phyloP scores from a whole-genome alignment of 78 protist species.

The Mastigamoeba balamuthi region DNA sequence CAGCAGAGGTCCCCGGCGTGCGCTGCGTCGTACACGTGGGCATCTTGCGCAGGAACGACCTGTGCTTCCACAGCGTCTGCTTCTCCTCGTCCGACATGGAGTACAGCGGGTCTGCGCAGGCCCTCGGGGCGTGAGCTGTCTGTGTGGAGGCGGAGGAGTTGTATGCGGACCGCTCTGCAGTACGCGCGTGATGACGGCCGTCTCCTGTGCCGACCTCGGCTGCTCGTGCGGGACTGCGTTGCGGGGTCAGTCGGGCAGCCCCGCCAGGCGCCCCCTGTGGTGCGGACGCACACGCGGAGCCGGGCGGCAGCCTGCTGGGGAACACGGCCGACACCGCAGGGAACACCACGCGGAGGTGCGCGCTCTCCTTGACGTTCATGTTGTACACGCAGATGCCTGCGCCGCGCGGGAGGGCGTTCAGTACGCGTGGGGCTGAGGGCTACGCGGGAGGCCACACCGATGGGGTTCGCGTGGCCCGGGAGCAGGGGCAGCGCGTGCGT shows the following conservation, averaged over 20 bases:
- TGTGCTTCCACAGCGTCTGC: neutral
- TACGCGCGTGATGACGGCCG: neutral
- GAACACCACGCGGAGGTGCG: neutral
- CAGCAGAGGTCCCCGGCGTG: no score
- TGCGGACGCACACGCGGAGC: neutral
- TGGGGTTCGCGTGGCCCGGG: neutral
- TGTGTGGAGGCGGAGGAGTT: neutral
- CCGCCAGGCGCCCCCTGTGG: neutral
- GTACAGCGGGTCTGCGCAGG: neutral
- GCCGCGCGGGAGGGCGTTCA: no score
- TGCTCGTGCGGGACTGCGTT: neutral
- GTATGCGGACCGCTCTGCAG: neutral
- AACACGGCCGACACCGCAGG: neutral
- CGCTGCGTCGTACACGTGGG: neutral
- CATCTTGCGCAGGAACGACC: neutral
- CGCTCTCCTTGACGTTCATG: neutral
- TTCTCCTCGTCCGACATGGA: neutral
- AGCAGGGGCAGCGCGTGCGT: neutral
- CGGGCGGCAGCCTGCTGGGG: neutral
- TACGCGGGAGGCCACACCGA: neutral
- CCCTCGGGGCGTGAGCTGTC: neutral
- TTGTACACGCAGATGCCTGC: neutral
- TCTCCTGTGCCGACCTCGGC: neutral
- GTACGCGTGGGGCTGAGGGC: neutral
- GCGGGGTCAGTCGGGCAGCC: no score